phyloP scores from a whole-genome alignment of 2,329 filamentous ascomycete genomes.

The Dactylellina cionopaga region DNA sequence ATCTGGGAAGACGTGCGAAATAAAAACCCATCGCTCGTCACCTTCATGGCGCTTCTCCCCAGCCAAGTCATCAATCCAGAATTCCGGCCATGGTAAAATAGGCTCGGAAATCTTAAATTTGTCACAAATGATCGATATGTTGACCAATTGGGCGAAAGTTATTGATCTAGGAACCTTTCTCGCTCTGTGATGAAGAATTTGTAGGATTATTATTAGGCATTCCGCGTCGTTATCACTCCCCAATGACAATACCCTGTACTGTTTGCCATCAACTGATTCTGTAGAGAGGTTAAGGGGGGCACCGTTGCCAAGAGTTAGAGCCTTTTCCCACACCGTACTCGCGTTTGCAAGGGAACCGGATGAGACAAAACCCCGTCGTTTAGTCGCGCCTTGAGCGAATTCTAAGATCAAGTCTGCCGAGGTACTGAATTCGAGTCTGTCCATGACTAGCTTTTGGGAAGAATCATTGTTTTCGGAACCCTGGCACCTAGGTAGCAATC shows the following conservation, averaged over 20 bases:
- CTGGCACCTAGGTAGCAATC: too few species aligned
- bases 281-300: slow-evolving; percentile 2
- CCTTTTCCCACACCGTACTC: background rate
- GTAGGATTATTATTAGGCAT: background rate
- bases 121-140: slow-evolving; percentile 18
- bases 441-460: too few species aligned
- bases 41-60: slow-evolving; percentile 5
- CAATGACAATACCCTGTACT: slow-evolving; percentile 5
- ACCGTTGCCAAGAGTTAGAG: background rate
- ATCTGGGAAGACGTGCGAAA: slow-evolving; percentile 17
- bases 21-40: slow-evolving; percentile 17
- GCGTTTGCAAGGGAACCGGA: slow-evolving; percentile 15
- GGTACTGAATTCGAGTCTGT: slow-evolving; percentile 20
- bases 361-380: slow-evolving; percentile 22
- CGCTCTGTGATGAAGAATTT: slow-evolving; percentile 20
- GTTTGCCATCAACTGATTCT: background rate
- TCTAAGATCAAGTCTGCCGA: slow-evolving; percentile 23
- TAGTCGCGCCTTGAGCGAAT: slow-evolving; percentile 9
- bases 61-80: slow-evolving; percentile 18
- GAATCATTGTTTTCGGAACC: background rate
- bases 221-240: background rate
- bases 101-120: slow-evolving; percentile 6
- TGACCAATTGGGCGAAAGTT: slow-evolving; percentile 9
- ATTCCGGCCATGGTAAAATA: slow-evolving; percentile 21
- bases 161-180: slow-evolving; percentile 24